Evolutionary conservation across 768 basidiomycete species (phyloP).

Genomic region (Auriscalpium orientale): DNA sequence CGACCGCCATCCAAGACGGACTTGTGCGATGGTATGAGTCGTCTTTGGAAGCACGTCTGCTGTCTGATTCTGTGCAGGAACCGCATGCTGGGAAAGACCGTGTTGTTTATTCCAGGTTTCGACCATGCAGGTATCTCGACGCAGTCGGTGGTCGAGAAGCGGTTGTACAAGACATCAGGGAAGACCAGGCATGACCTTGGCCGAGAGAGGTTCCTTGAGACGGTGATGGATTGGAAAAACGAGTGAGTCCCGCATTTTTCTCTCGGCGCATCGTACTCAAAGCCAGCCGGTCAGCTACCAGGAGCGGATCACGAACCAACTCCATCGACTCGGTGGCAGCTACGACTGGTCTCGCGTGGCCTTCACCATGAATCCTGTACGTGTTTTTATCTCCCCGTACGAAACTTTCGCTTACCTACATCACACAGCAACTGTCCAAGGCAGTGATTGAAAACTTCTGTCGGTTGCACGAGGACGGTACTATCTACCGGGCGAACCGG

Average conservation of each 20-base stretch:
- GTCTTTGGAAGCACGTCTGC: not conserved
- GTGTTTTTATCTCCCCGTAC: conserved; percentile 12
- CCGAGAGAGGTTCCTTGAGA: conserved; percentile 82
- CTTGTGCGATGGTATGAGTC: conserved; percentile 74
- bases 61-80: conserved; percentile 47
- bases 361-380: conserved; percentile 90
- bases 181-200: conserved; percentile 92
- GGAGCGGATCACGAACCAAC: conserved; percentile 82
- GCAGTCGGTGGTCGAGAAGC: conserved; percentile 94
- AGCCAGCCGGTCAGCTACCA: conserved; percentile 61
- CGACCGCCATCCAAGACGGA: conserved; percentile 84
- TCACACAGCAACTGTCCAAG: conserved; percentile 56
- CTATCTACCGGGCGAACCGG: conserved; percentile 91
- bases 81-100: conserved; percentile 91
- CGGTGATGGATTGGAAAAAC: conserved; percentile 95
- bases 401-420: not conserved
- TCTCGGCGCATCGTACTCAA: conserved; percentile 1
- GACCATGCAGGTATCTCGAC: conserved; percentile 99
- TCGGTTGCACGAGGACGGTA: conserved; percentile 81
- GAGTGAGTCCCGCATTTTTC: conserved; percentile 48
- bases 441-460: conserved; percentile 93
- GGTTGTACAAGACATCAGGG: conserved; percentile 75
- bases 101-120: conserved; percentile 88
- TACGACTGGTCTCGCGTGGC: conserved; percentile 93
- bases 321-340: conserved; percentile 83